Evolutionary conservation across 2,329 filamentous ascomycete species (phyloP).

Genomic region (Monilinia laxa): DNA sequence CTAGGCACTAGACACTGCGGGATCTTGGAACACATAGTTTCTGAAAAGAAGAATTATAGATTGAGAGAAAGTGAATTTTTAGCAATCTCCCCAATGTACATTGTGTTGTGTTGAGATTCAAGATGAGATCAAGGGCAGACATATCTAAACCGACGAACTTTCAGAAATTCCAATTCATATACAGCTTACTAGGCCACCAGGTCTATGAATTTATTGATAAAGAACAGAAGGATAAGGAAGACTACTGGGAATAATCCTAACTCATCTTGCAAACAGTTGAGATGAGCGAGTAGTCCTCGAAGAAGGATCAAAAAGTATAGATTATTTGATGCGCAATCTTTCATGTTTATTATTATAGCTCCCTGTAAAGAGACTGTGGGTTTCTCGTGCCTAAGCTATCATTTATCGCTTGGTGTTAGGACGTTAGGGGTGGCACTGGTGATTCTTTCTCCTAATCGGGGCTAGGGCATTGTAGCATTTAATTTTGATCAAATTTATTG

Average conservation of each 20-base stretch:
- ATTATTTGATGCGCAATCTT: not conserved
- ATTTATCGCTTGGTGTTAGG: not conserved
- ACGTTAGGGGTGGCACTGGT: not conserved
- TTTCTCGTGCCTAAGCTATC: not conserved
- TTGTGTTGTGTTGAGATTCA: too few species aligned
- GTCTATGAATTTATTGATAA: too few species aligned
- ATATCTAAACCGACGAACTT: too few species aligned
- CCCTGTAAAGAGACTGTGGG: not conserved
- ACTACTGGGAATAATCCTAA: not conserved
- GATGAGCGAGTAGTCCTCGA: not conserved
- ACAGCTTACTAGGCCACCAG: too few species aligned
- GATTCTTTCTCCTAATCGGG: not conserved
- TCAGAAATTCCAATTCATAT: too few species aligned
- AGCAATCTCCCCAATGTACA: too few species aligned
- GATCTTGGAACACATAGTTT: too few species aligned
- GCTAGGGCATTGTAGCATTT: not conserved
- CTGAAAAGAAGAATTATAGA: too few species aligned
- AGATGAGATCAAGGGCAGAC: too few species aligned
- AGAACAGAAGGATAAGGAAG: too few species aligned
- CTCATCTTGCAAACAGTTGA: not conserved
- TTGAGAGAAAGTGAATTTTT: too few species aligned
- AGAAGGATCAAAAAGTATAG: not conserved
- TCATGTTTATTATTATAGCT: not conserved
- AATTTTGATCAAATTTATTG: not conserved
- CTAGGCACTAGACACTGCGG: too few species aligned